Base-by-base conservation (phyloP, 441 rosid species). In the Kokia cookei region DNA sequence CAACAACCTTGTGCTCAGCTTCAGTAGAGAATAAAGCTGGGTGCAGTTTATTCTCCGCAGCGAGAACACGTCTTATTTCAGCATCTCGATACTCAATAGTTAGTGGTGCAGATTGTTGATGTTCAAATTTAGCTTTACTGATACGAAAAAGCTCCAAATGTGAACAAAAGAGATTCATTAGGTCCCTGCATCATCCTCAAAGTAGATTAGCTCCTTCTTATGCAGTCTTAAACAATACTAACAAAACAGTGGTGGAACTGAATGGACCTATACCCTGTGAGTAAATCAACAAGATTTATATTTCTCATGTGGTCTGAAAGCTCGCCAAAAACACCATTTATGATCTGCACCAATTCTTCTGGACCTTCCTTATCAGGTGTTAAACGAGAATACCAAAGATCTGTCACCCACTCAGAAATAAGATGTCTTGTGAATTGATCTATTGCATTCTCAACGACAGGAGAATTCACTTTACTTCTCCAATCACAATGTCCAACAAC, bases 21-120 rank as follows among this genome's bases (percentile, higher is more conserved):
- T 89, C 97, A 74, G 88, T 78, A 76, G 97, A 96, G 85, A 91
- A 96, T 75, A 96, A 82, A 77, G 98, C 99, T 75, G 98, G 99
- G 79, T 93, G 99, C 87, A 96, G 86, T 86, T 88, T 94, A 83
- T 89, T 84, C 79, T 93, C 93, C 7, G 80, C 63, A 76, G 97
- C 94, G 84, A 96, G 83, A 79, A 96, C 70, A 64, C 74, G 86
- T 73, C 79, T 85, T 59, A 94, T 78, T 81, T 90, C 95, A 75
- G 79, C 73, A 83, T 97, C 95, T 79, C 91, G 83, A 73, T 86
- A 73, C 75, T 94, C 91, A 71, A 88, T 85, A 69, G 86, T 82
- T 71, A 84, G 77, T 26, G 72, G 82, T 67, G 76, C 87, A 37
- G 82, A 77, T 70, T 79, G 84, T 65, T 79, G 86, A 78, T 80